Conservation (phyloP, 257 asterid genomes). For the Penstemon davidsonii region DNA sequence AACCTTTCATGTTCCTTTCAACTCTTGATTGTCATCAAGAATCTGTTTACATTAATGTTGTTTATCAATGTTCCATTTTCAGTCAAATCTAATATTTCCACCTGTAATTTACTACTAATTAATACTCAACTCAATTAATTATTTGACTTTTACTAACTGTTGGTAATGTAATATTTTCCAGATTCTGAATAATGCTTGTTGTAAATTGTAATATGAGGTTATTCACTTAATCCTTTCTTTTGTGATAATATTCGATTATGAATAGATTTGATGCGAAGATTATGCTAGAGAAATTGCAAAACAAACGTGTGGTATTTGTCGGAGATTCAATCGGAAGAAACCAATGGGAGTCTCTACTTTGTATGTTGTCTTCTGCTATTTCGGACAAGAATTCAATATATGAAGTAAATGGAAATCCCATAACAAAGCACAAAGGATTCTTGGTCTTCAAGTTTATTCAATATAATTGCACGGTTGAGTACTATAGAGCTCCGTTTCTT, state of each 20-base stretch:
- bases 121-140: background rate
- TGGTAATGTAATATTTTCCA: background rate
- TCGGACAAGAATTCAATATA: constrained; percentile 52
- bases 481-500: constrained; percentile 88
- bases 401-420: constrained; percentile 88
- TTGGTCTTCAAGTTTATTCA: constrained; percentile 69
- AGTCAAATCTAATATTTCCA: background rate
- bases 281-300: constrained; percentile 75
- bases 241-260: constrained; percentile 35
- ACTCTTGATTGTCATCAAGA: constrained; percentile 4
- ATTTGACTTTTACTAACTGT: background rate
- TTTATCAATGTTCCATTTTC: background rate
- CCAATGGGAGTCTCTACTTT: constrained; percentile 97
- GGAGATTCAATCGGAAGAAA: constrained; percentile 98
- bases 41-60: background rate
- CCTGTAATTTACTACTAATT: background rate
- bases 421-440: constrained; percentile 94
- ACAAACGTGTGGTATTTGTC: constrained; percentile 75
- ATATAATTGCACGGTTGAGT: constrained; percentile 84
- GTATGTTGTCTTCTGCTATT: constrained; percentile 80
- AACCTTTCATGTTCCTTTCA: constrained; percentile 10
- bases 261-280: constrained; percentile 71
- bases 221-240: background rate
- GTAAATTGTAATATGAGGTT: background rate
- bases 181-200: background rate